These are phyloP conservation scores for Neonectria punicea DNA, from an alignment of 2,329 filamentous ascomycete species.

Conservation along the genomic window DNA sequence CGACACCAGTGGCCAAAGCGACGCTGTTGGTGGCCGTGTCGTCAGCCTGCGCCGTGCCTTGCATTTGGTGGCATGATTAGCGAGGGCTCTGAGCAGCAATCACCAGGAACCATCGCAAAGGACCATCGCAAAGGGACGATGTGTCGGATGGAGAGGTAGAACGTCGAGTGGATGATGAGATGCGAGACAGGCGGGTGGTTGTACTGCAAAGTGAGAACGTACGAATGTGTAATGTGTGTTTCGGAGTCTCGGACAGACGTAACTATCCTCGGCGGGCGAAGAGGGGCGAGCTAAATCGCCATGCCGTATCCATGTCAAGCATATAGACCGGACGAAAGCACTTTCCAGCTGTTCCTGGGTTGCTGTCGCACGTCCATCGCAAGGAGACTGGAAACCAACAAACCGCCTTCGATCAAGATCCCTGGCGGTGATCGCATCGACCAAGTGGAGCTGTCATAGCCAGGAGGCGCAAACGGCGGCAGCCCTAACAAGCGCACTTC, in stretches of 20 bases:
- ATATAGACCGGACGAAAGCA: neutral
- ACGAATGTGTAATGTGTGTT: too few species aligned
- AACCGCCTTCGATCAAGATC: conserved; percentile 31
- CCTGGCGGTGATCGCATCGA: conserved; percentile 30
- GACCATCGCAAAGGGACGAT: conserved; percentile 19
- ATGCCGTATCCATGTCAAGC: neutral
- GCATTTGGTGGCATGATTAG: conserved; percentile 44
- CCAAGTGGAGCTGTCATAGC: conserved; percentile 43
- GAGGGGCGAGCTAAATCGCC: neutral
- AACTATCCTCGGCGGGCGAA: too few species aligned
- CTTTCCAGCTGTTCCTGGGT: conserved; percentile 1
- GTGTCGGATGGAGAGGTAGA: neutral
- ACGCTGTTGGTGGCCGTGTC: conserved; percentile 38
- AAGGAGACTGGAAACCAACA: conserved; percentile 6
- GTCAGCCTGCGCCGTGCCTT: conserved; percentile 45
- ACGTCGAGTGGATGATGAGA: neutral
- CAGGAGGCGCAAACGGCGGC: conserved; percentile 43
- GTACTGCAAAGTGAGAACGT: too few species aligned
- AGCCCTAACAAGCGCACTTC: conserved; percentile 30
- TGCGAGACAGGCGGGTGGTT: too few species aligned
- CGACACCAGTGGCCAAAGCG: conserved; percentile 22
- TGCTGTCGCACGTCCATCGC: neutral
- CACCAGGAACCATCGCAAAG: conserved; percentile 37
- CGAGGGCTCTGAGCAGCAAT: conserved; percentile 35
- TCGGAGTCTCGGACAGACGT: too few species aligned